Evolutionary conservation across 2,329 filamentous ascomycete genomes (phyloP).

Genomic region (Colletotrichum sidae): DNA sequence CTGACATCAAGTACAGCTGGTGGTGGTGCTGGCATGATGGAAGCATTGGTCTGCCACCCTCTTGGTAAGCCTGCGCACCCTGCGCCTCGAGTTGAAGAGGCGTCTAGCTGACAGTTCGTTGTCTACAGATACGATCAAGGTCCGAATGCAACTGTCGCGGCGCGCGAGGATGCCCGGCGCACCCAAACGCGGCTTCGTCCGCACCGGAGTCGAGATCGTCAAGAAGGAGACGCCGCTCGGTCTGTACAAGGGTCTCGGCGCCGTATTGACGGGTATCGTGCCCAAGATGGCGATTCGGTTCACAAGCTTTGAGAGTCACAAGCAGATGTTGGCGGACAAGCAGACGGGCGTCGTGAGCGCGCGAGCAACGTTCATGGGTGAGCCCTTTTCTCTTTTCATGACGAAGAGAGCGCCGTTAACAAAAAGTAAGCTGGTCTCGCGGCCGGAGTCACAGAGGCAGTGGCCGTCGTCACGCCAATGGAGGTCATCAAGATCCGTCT

Average conservation of each 20-base stretch:
- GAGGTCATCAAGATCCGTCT: constrained; percentile 99
- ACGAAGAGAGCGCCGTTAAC: not conserved
- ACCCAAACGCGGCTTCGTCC: constrained; percentile 88
- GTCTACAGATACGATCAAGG: constrained; percentile 89
- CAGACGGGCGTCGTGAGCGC: constrained; percentile 76
- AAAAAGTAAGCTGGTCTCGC: constrained; percentile 76
- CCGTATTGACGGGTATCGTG: constrained; percentile 94
- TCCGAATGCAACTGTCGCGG: constrained; percentile 97
- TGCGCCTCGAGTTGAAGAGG: not conserved
- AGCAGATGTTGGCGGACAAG: constrained; percentile 80
- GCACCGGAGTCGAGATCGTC: constrained; percentile 88
- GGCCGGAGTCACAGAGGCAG: constrained; percentile 95
- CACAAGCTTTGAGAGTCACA: constrained; percentile 96
- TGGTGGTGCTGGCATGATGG: constrained; percentile 99
- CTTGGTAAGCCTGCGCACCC: constrained; percentile 69
- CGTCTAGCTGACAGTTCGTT: constrained; percentile 3
- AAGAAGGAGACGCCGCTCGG: constrained; percentile 90
- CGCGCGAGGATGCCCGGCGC: constrained; percentile 85
- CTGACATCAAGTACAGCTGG: constrained; percentile 71
- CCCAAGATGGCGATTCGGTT: constrained; percentile 99
- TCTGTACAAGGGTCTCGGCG: constrained; percentile 97
- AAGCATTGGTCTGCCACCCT: constrained; percentile 95
- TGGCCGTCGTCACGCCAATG: constrained; percentile 97
- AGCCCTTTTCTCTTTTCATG: constrained; percentile 21
- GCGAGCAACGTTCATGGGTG: constrained; percentile 70